phyloP scores from a whole-genome alignment of 225 moss, liverwort and hornwort species.

The Physcomitrellopsis africana region DNA sequence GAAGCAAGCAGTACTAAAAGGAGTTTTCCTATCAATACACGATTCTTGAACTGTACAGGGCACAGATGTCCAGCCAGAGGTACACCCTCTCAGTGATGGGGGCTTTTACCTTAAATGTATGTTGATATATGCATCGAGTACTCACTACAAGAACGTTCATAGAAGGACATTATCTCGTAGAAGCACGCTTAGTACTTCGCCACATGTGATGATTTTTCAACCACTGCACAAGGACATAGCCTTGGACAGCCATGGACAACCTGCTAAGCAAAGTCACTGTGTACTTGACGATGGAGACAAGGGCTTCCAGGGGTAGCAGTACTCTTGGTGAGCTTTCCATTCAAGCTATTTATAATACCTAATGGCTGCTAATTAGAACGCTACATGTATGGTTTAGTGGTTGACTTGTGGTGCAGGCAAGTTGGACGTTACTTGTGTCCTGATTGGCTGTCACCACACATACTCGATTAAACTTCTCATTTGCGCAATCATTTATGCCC shows the following conservation, averaged over 20 bases:
- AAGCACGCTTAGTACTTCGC: neutral
- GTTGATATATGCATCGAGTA: neutral
- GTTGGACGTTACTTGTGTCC: neutral
- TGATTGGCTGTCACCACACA: neutral
- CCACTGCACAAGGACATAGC: constrained; percentile 13
- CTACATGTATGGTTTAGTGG: neutral
- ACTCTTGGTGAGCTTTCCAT: neutral
- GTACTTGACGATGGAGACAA: too few species aligned
- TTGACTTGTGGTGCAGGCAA: constrained; percentile 4
- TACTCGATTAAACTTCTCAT: neutral
- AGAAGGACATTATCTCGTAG: constrained; percentile 5
- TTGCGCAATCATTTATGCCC: neutral
- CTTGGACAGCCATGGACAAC: neutral
- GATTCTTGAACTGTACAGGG: neutral
- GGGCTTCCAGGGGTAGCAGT: neutral
- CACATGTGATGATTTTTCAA: constrained; percentile 11
- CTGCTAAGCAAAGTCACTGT: neutral
- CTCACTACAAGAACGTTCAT: neutral
- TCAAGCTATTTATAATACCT: neutral
- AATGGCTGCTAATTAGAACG: neutral
- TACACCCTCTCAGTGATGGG: constrained; percentile 1
- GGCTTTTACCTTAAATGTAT: neutral
- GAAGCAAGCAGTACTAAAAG: neutral
- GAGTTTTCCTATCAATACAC: neutral
- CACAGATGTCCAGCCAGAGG: neutral